Evolutionary conservation across 306 rosid genomes (phyloP).

Genomic region (Spatholobus suberectus): DNA sequence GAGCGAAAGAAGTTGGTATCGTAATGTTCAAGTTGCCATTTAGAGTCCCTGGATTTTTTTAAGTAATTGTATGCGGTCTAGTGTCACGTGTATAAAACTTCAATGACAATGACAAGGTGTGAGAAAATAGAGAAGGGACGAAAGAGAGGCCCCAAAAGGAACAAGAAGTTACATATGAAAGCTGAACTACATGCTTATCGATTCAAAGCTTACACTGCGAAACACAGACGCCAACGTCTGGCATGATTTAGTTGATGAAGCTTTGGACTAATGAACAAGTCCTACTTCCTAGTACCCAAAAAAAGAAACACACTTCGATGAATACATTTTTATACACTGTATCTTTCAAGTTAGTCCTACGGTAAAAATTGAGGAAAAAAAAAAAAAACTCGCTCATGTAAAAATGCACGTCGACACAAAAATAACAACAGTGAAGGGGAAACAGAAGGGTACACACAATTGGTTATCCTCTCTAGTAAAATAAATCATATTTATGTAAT

Average conservation of each 20-base stretch:
- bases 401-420: neutral
- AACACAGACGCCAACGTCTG: too few relatives aligned
- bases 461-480: neutral
- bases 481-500: neutral
- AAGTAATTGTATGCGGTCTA: neutral
- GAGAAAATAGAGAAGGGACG: too few relatives aligned
- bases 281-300: neutral
- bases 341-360: neutral
- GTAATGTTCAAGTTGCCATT: neutral
- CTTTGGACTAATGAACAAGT: neutral
- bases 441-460: neutral
- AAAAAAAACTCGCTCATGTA: neutral
- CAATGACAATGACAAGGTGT: too few relatives aligned
- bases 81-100: too few relatives aligned
- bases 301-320: too few relatives aligned
- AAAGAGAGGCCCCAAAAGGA: too few relatives aligned
- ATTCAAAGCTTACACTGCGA: too few relatives aligned
- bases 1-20: neutral
- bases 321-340: neutral
- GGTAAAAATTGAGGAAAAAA: too few relatives aligned
- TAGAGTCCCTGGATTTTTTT: neutral
- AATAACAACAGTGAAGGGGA: neutral
- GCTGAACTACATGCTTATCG: too few relatives aligned
- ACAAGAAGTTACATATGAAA: too few relatives aligned
- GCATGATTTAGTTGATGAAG: neutral